These are phyloP conservation scores for Vitis rupestris DNA, from an alignment of 164 flowering plant genomes.

Conservation along the genomic window DNA sequence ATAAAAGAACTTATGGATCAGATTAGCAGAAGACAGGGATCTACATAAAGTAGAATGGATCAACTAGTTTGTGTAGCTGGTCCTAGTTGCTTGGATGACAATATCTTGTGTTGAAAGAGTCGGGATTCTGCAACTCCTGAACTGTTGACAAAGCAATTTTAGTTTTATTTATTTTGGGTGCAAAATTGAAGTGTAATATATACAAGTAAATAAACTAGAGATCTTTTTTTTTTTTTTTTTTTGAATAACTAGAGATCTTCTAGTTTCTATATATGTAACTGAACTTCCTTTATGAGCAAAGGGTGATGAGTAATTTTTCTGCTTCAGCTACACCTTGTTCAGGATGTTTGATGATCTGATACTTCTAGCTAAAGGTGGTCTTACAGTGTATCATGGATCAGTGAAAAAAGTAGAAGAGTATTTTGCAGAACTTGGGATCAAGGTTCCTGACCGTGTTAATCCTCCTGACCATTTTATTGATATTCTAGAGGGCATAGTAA, in stretches of 20 bases:
- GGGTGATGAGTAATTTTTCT: slow-evolving; percentile 11
- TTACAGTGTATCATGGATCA: slow-evolving; percentile 86
- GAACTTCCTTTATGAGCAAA: not conserved
- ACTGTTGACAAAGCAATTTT: not conserved
- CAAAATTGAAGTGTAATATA: too few relatives aligned
- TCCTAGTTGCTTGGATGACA: not conserved
- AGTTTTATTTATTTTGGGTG: not conserved
- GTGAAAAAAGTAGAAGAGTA: slow-evolving; percentile 94
- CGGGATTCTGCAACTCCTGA: not conserved
- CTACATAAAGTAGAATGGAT: not conserved
- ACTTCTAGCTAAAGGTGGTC: slow-evolving; percentile 97
- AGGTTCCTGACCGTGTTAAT: slow-evolving; percentile 88
- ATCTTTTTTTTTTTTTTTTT: too few relatives aligned
- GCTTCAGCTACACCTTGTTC: slow-evolving; percentile 84
- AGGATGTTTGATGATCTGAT: slow-evolving; percentile 96
- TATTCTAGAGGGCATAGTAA: slow-evolving; percentile 88
- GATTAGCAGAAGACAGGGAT: not conserved
- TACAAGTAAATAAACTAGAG: too few relatives aligned
- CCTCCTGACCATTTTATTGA: slow-evolving; percentile 97
- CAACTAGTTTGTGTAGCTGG: not conserved
- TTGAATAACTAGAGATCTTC: too few relatives aligned
- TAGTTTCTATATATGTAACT: not conserved
- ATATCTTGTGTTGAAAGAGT: not conserved
- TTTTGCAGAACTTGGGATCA: slow-evolving; percentile 75
- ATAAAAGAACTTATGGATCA: not conserved